Evolutionary conservation across 2,329 filamentous ascomycete species (phyloP).

Genomic region (Penicillium corylophilum): DNA sequence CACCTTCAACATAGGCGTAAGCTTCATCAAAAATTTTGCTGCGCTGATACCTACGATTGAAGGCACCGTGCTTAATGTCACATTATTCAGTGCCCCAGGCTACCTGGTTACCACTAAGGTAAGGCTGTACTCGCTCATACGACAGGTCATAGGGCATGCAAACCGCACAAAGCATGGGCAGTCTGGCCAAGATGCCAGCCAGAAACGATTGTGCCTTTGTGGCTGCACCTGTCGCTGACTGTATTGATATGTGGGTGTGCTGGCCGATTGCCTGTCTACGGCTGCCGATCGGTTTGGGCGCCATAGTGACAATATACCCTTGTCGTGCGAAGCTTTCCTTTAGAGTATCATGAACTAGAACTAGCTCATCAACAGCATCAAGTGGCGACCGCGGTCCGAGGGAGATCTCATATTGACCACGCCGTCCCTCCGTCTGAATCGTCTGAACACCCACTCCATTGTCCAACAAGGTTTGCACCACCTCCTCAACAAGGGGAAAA

Average conservation of each 20-base stretch:
- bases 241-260: slow-evolving; percentile 21
- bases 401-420: slow-evolving; percentile 18
- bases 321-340: slow-evolving; percentile 15
- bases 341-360: slow-evolving; percentile 13
- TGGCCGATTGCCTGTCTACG: slow-evolving; percentile 7
- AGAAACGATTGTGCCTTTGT: slow-evolving; percentile 9
- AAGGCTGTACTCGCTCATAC: slow-evolving; percentile 15
- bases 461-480: neutral
- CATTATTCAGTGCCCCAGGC: too few relatives aligned
- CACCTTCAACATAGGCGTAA: too few relatives aligned
- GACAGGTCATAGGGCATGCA: slow-evolving; percentile 12
- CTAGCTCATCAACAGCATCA: slow-evolving; percentile 19
- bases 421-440: slow-evolving; percentile 14
- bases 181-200: slow-evolving; percentile 8
- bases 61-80: too few relatives aligned
- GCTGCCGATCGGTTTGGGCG: slow-evolving; percentile 10
- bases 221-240: neutral
- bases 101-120: too few relatives aligned
- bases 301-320: slow-evolving; percentile 19
- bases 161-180: slow-evolving; percentile 12
- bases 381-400: slow-evolving; percentile 16
- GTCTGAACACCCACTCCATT: slow-evolving; percentile 10
- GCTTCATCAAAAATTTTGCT: too few relatives aligned
- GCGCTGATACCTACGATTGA: too few relatives aligned
- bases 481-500: slow-evolving; percentile 6